A percentile compares a stretch with the other conserved stretches of the same genome.
These are phyloP conservation scores for Pichia sp. DNA, from an alignment of 1,139 yeast species.

Conservation along the genomic window DNA sequence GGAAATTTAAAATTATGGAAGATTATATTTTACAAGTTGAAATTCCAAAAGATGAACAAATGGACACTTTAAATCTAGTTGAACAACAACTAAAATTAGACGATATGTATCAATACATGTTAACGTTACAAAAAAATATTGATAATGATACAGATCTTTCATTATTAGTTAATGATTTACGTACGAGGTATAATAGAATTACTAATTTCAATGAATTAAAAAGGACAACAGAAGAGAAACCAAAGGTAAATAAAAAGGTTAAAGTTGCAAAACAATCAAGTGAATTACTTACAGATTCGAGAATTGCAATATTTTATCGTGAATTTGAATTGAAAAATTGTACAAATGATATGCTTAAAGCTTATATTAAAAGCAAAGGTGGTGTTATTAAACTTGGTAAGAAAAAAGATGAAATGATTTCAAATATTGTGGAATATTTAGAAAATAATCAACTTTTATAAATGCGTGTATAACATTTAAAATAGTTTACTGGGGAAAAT, in stretches of 20 bases:
- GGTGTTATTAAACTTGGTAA: slow-evolving; percentile 33
- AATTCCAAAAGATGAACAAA: slow-evolving; percentile 20
- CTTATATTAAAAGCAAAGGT: slow-evolving; percentile 34
- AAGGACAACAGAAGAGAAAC: slow-evolving; percentile 1
- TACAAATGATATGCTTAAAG: slow-evolving; percentile 31
- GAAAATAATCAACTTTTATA: not conserved
- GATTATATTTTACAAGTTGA: slow-evolving; percentile 57
- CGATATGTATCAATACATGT: slow-evolving; percentile 28
- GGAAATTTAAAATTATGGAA: slow-evolving; percentile 58
- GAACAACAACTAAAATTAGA: slow-evolving; percentile 31
- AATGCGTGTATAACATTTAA: not conserved
- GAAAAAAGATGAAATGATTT: slow-evolving; percentile 39
- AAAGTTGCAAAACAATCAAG: slow-evolving; percentile 5
- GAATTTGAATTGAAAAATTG: slow-evolving; percentile 5
- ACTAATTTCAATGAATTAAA: slow-evolving; percentile 20
- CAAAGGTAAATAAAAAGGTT: slow-evolving; percentile 15
- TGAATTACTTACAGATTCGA: slow-evolving; percentile 30
- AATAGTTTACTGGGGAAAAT: not conserved
- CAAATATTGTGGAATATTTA: slow-evolving; percentile 32
- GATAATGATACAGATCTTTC: slow-evolving; percentile 9
- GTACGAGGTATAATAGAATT: slow-evolving; percentile 21
- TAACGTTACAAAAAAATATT: slow-evolving; percentile 21
- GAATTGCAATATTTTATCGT: slow-evolving; percentile 32
- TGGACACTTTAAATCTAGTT: not conserved
- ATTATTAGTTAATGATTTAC: slow-evolving; percentile 16